Evolutionary conservation across 2,329 filamentous ascomycete species (phyloP), one percentile per base, ranked within the genome.

Genomic region (Fusarium secorum): DNA sequence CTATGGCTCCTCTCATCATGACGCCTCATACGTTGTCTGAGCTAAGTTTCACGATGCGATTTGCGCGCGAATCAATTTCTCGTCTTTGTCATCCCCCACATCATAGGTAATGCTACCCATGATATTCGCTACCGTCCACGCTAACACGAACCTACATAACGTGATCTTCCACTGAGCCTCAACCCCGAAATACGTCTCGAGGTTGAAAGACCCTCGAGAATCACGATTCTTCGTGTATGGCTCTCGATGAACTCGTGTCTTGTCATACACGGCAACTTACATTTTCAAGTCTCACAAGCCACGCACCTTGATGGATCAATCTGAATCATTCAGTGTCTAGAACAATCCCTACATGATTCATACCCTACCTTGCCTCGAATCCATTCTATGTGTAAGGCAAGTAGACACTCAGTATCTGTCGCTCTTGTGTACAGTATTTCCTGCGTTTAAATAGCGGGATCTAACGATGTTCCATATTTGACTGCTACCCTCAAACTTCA

Each of bases 31-130:
- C 30, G 14, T 15, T 14, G 18, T 35, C 44, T 32, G 14, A 18
- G 17, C 39, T 33, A 44, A 24, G 41, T 66, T 46, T 35, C 20
- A 20, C 60, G 45, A 57, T 42, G 32, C 51, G 38, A 52, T n/a
- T 18, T 35, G 32, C 48, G 48, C 70, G 41, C 74, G 63, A 75
- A 75, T 75, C 67, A 74, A 54, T 45, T 36, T 48, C 14, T 30
- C 17, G 22, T 53, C 36, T 73, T 73, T 75, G 71, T 75, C 63
- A 73, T 74, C 71, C 48, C 51, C 26, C 32, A 52, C 22, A 35
- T 30, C 22, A 38, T n/a, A 35, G 28, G 15, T 20, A 33, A 53
- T 42, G 22, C 18, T 32, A 24, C 30, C 24, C n/a, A 63, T 33
- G 17, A 30, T 57, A 55, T 65, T 54, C 38, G 49, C 26, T 24